phyloP scores from a whole-genome alignment of 768 basidiomycete species.

The Crepidotus variabilis region DNA sequence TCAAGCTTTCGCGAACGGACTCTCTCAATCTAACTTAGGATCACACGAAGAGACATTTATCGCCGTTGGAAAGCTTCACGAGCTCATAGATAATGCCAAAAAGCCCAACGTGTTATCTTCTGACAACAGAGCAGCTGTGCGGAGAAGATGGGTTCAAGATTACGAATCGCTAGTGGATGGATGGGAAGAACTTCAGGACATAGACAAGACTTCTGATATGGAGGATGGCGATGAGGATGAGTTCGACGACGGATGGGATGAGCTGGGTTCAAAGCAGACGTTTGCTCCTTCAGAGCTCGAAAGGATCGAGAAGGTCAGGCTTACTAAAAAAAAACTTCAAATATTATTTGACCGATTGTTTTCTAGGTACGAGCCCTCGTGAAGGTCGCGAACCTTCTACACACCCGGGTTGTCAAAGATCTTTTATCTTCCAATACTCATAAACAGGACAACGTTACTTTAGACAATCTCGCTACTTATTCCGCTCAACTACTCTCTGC shows the following conservation, averaged over 20 bases:
- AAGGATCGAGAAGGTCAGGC: constrained; percentile 52
- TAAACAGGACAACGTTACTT: constrained; percentile 17
- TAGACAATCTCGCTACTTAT: constrained; percentile 48
- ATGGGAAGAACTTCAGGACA: constrained; percentile 50
- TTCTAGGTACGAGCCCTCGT: constrained; percentile 55
- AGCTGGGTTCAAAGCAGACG: constrained; percentile 48
- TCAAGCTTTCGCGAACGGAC: constrained; percentile 37
- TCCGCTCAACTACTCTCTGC: constrained; percentile 51
- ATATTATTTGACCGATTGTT: constrained; percentile 1
- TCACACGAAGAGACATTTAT: constrained; percentile 48
- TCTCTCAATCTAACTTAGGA: constrained; percentile 19
- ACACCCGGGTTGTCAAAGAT: constrained; percentile 56
- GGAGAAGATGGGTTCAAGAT: constrained; percentile 46
- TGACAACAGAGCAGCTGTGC: constrained; percentile 57
- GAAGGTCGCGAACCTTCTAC: constrained; percentile 56
- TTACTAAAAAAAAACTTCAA: not conserved
- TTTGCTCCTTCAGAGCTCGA: constrained; percentile 49
- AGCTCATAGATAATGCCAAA: constrained; percentile 50
- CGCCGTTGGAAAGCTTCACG: constrained; percentile 57
- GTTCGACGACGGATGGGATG: constrained; percentile 62
- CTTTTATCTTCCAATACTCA: constrained; percentile 32
- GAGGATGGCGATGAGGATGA: constrained; percentile 30
- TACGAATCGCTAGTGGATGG: constrained; percentile 59
- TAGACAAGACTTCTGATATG: constrained; percentile 39
- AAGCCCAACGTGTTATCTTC: constrained; percentile 44